phyloP scores from a whole-genome alignment of 192 early-diverging fungal species.

The Linnemannia elongata region DNA sequence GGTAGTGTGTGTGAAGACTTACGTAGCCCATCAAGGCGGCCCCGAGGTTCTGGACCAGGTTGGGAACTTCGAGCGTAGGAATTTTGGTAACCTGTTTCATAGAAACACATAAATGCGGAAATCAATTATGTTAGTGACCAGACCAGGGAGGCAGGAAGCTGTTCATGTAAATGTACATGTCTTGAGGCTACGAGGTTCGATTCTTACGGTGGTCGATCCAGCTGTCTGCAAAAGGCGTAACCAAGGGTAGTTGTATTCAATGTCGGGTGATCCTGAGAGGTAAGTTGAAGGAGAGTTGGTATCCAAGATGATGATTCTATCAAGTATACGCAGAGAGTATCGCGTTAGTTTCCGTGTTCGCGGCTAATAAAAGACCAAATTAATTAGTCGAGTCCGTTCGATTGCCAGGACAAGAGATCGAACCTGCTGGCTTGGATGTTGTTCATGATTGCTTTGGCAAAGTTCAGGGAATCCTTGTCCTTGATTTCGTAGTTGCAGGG shows the following conservation, averaged over 20 bases:
- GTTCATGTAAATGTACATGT: not conserved
- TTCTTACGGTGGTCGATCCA: conserved; percentile 34
- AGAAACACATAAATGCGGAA: not conserved
- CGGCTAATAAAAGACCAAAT: not conserved
- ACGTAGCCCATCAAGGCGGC: conserved; percentile 54
- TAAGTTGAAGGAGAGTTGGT: conserved; percentile 43
- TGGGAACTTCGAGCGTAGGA: conserved; percentile 44
- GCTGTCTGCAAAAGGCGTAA: conserved; percentile 35
- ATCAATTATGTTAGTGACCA: no score
- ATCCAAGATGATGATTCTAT: conserved; percentile 39
- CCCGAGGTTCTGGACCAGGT: conserved; percentile 52
- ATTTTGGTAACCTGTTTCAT: conserved; percentile 33
- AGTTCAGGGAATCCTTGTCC: conserved; percentile 45
- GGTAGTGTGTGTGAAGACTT: not conserved
- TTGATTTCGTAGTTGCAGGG: conserved; percentile 52
- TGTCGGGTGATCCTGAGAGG: conserved; percentile 39
- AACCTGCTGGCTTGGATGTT: conserved; percentile 38
- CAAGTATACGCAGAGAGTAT: not conserved
- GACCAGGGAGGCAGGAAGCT: not conserved
- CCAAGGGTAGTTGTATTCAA: conserved; percentile 46
- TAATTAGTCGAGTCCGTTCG: not conserved
- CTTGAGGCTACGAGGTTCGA: not conserved
- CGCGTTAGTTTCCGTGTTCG: not conserved
- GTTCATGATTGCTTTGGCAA: conserved; percentile 47
- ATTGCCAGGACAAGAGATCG: not conserved